These are phyloP conservation scores for Xylaria arbuscula DNA, from an alignment of 2,329 filamentous ascomycete genomes.

Conservation along the genomic window DNA sequence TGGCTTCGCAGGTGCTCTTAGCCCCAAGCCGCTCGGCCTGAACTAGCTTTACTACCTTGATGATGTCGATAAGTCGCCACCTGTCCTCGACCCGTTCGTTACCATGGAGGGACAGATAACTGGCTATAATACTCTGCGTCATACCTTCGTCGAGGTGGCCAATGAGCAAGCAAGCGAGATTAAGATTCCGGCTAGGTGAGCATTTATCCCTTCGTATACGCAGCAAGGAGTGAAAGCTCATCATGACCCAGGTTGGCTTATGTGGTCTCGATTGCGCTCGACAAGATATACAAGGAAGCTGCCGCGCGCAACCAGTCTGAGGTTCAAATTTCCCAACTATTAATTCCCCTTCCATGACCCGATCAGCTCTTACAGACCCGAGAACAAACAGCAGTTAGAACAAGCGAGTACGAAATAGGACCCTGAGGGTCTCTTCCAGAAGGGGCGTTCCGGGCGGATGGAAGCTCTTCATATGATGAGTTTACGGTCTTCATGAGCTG, in stretches of 20 bases:
- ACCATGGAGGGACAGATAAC: slow-evolving; percentile 25
- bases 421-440: slow-evolving; percentile 25
- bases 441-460: not conserved
- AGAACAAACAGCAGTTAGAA: slow-evolving; percentile 30
- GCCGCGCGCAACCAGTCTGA: not conserved
- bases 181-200: slow-evolving; percentile 4
- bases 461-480: not conserved
- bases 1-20: slow-evolving; percentile 37
- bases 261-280: not conserved
- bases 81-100: slow-evolving; percentile 30
- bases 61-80: slow-evolving; percentile 21
- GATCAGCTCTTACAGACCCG: slow-evolving; percentile 30
- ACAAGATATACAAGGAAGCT: slow-evolving; percentile 17
- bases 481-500: no score
- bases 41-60: slow-evolving; percentile 35
- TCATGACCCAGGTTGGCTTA: no score
- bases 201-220: no score
- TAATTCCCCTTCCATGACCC: slow-evolving; percentile 35
- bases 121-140: slow-evolving; percentile 26
- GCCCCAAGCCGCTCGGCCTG: not conserved
- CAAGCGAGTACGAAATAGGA: slow-evolving; percentile 43
- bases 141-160: slow-evolving; percentile 19
- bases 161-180: slow-evolving; percentile 27
- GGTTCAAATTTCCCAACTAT: slow-evolving; percentile 40
- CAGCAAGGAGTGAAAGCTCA: no score